These are phyloP conservation scores for Rhododendron vialii DNA, from an alignment of 148 eudicot species.

Conservation along the genomic window DNA sequence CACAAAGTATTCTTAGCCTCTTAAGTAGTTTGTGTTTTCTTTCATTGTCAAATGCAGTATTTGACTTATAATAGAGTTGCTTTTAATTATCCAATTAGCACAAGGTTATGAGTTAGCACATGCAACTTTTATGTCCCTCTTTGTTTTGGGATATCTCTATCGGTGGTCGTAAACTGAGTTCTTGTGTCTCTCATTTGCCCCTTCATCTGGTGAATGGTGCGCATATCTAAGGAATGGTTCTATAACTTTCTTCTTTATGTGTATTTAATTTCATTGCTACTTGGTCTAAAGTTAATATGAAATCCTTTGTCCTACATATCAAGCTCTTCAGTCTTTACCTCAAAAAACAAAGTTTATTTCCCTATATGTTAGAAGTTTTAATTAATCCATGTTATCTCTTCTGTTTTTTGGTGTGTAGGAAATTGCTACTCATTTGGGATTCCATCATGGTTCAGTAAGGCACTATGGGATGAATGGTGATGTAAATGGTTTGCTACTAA, in stretches of 20 bases:
- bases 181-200: background rate
- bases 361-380: background rate
- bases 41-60: background rate
- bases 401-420: constrained; percentile 34
- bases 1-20: background rate
- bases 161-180: background rate
- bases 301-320: background rate
- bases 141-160: background rate
- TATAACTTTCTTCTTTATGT: background rate
- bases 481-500: constrained; percentile 59
- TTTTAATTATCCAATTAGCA: background rate
- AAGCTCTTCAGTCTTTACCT: background rate
- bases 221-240: background rate
- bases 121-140: too few relatives aligned
- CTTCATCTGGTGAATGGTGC: background rate
- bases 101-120: background rate
- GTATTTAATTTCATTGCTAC: background rate
- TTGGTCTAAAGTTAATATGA: background rate
- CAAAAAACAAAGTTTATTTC: constrained; percentile 1
- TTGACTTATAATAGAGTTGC: background rate
- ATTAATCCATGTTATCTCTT: constrained; percentile 1
- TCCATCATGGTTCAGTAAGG: constrained; percentile 61
- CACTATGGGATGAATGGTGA: constrained; percentile 77
- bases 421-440: constrained; percentile 58
- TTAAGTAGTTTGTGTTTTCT: background rate